These are phyloP conservation scores for Curvularia verruculosa DNA, from an alignment of 2,329 filamentous ascomycete genomes.

Conservation along the genomic window DNA sequence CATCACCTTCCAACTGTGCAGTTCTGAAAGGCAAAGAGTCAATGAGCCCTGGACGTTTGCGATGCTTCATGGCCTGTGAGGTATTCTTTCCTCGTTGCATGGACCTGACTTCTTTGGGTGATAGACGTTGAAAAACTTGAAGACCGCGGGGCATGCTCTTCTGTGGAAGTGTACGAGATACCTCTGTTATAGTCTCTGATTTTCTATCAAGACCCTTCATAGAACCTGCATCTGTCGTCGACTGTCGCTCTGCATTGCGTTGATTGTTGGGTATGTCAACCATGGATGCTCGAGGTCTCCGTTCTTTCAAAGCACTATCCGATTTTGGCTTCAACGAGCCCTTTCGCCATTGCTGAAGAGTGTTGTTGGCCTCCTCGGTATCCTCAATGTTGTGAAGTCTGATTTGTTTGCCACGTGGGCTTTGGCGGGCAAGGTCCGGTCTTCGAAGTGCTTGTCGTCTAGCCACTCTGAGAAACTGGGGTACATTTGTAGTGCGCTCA, in stretches of 20 bases:
- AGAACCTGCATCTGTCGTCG: background rate
- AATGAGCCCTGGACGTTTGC: background rate
- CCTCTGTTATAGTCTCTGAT: constrained; percentile 2
- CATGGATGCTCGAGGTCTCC: constrained; percentile 22
- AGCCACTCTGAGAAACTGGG: constrained; percentile 63
- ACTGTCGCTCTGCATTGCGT: constrained; percentile 14
- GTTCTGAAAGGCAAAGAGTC: constrained; percentile 30
- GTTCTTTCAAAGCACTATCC: constrained; percentile 8
- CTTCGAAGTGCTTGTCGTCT: constrained; percentile 58
- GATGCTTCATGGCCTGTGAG: background rate
- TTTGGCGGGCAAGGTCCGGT: constrained; percentile 58
- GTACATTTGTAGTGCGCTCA: constrained; percentile 43
- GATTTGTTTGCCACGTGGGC: constrained; percentile 59
- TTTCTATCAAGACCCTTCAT: constrained; percentile 2
- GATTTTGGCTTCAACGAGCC: constrained; percentile 46
- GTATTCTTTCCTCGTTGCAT: constrained; percentile 5
- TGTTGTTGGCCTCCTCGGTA: constrained; percentile 60
- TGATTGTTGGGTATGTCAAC: constrained; percentile 27
- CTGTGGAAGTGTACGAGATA: background rate
- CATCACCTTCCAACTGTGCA: constrained; percentile 54
- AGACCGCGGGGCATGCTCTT: constrained; percentile 15
- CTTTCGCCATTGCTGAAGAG: constrained; percentile 58
- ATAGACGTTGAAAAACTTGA: constrained; percentile 19
- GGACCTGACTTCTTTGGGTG: background rate
- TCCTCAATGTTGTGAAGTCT: constrained; percentile 59